phyloP scores from a whole-genome alignment of 108 stramenopile genomes.

The Epithemia pelagica region DNA sequence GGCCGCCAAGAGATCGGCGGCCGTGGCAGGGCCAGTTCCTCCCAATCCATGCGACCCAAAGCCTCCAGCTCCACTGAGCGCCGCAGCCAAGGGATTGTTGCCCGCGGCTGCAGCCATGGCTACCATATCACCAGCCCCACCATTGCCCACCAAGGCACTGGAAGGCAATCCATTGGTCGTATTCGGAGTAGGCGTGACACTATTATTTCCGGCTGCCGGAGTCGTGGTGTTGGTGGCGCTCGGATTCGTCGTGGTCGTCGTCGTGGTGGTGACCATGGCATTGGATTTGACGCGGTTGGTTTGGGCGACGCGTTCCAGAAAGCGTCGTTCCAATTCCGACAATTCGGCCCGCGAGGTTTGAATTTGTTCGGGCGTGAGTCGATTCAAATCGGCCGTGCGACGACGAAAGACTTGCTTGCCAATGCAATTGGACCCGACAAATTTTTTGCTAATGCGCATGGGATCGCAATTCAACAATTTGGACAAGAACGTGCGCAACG shows the following conservation, averaged over 20 bases:
- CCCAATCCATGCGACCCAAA: neutral
- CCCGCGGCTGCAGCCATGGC: neutral
- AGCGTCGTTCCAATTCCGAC: constrained; percentile 80
- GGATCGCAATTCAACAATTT: constrained; percentile 96
- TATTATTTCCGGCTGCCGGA: neutral
- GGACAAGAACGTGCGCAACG: constrained; percentile 90
- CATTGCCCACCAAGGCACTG: too few relatives aligned
- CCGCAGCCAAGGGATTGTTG: neutral
- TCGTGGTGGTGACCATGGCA: neutral
- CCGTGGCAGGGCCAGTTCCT: neutral
- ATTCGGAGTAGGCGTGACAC: neutral
- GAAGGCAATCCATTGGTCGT: too few relatives aligned
- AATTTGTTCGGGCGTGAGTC: constrained; percentile 83
- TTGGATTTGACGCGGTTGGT: constrained; percentile 85
- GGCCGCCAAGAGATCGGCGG: neutral
- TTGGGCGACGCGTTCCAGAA: constrained; percentile 90
- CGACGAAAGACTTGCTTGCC: constrained; percentile 94
- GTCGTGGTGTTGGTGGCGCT: too few relatives aligned
- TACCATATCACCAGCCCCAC: too few relatives aligned
- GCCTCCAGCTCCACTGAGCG: neutral
- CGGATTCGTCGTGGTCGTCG: neutral
- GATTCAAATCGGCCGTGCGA: constrained; percentile 79
- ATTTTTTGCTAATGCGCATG: constrained; percentile 99
- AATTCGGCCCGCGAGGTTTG: constrained; percentile 76
- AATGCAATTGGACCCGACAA: constrained; percentile 93